Percentiles rank a stretch among this genome's conserved stretches.
Evolutionary conservation across 345 rosid genomes (phyloP).

Genomic region (Conringia planisiliqua): DNA sequence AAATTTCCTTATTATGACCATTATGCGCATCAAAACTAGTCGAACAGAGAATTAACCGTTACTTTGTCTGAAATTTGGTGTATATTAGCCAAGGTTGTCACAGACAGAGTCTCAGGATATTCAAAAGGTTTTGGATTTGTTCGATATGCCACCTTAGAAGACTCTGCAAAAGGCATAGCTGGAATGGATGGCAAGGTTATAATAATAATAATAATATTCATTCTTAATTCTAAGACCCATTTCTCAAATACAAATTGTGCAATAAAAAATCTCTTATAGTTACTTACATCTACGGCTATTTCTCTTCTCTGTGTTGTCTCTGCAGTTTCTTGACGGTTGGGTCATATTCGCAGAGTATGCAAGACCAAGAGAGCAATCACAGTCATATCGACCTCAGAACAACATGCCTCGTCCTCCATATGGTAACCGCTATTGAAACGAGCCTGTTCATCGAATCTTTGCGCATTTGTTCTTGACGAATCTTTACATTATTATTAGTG

Average conservation of each 20-base stretch:
- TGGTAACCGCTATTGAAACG: slow-evolving; percentile 27
- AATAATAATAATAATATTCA: neutral
- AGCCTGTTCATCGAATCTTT: neutral
- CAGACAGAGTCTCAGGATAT: slow-evolving; percentile 74
- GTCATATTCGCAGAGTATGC: slow-evolving; percentile 80
- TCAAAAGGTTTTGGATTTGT: slow-evolving; percentile 97
- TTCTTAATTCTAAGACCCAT: neutral
- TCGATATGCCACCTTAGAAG: slow-evolving; percentile 65
- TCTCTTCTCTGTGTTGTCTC: neutral
- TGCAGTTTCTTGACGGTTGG: slow-evolving; percentile 78
- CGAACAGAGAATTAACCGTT: neutral
- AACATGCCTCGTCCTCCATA: slow-evolving; percentile 39
- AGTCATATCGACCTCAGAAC: slow-evolving; percentile 25
- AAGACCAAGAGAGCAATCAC: slow-evolving; percentile 43
- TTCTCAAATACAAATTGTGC: neutral
- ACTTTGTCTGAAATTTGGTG: neutral
- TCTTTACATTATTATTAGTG: neutral
- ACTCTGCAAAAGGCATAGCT: slow-evolving; percentile 76
- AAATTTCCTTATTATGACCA: slow-evolving; percentile 3
- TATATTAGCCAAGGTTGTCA: slow-evolving; percentile 68
- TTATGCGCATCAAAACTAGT: neutral
- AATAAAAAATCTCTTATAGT: neutral
- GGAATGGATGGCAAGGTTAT: slow-evolving; percentile 98
- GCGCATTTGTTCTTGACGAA: neutral
- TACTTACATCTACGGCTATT: neutral